Evolutionary conservation across 2,329 filamentous ascomycete species (phyloP), one percentile per base, ranked within the genome.

Genomic region (Simplicillium sp.): DNA sequence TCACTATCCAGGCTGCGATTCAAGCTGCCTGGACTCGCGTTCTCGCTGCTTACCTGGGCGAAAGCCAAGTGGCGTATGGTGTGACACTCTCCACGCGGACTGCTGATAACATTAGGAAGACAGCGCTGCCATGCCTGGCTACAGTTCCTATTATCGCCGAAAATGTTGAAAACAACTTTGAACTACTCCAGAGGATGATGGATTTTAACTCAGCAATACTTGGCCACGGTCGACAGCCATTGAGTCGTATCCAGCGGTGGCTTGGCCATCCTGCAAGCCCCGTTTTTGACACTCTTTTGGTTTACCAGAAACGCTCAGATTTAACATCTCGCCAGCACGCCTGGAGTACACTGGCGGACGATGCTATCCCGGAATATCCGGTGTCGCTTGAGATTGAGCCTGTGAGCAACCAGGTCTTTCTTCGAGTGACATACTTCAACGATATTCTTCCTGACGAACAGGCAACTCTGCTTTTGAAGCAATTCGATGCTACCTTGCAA

Each of bases 221-320:
- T 37, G 79, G 78, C 44, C 68, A 87, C 52, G 86, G 92, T 47
- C 82, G 83, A 50, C 77, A 77, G 0, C 77, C 87, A 1, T 65
- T 95, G 7, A 68, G 73, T 3, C 75, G 77, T 25, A 81, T 94
- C 9, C 86, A 94, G 51, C 77, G 73, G 38, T 82, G 81, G 71
- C 69, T 86, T 14, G 80, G 80, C 0, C 70, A 76, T 43, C 66
- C 80, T 1, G 76, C 82, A 17, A 71, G 75, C 7, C 65, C 73
- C 1, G 67, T 92, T 0, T 95, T 96, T 50, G 88, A 96, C 53
- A 90, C 87, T 0, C 68, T 96, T 2, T 77, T 96, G 44, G 83
- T 87, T 0, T 90, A 88, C 53, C 89, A 95, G 53, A 86, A 84
- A 48, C 53, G 67, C 43, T 48, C 61, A 39, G 14, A 48, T 29